These are phyloP conservation scores for Camellia sinensis DNA, from an alignment of 148 eudicot genomes.

Conservation along the genomic window DNA sequence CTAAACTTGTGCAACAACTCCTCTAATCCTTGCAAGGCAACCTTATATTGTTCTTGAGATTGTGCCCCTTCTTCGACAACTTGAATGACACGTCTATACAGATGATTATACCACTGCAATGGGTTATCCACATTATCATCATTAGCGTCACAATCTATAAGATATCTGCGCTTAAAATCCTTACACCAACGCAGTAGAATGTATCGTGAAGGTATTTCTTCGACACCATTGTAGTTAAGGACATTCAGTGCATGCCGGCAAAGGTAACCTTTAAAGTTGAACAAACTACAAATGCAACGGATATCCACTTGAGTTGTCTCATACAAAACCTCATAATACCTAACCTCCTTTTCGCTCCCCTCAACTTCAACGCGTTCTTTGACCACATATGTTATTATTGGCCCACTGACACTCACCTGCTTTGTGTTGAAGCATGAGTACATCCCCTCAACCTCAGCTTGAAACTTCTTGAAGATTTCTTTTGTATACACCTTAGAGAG, in stretches of 20 bases:
- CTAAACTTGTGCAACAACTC: constrained; percentile 20
- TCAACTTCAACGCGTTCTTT: constrained; percentile 31
- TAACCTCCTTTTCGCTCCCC: constrained; percentile 32
- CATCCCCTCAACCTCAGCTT: constrained; percentile 37
- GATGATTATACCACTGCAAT: constrained; percentile 22
- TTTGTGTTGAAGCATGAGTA: constrained; percentile 32
- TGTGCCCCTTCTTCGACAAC: constrained; percentile 36
- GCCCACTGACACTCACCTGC: constrained; percentile 31
- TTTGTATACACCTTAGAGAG: constrained; percentile 33
- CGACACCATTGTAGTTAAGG: constrained; percentile 36
- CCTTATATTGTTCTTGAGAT: constrained; percentile 29
- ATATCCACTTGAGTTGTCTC: constrained; percentile 35
- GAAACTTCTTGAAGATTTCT: constrained; percentile 33
- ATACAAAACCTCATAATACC: constrained; percentile 33
- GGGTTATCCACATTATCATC: constrained; percentile 24
- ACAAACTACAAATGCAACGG: constrained; percentile 39
- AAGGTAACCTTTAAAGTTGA: constrained; percentile 37
- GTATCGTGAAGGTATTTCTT: constrained; percentile 36
- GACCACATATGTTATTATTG: constrained; percentile 27
- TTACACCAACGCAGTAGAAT: constrained; percentile 35
- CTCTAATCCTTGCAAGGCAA: constrained; percentile 27
- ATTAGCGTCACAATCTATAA: constrained; percentile 8
- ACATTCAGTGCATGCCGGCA: constrained; percentile 42
- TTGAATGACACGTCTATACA: constrained; percentile 22
- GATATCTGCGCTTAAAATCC: constrained; percentile 27